Conservation (phyloP, 2,329 filamentous ascomycete species). For the Phoma sp. region DNA sequence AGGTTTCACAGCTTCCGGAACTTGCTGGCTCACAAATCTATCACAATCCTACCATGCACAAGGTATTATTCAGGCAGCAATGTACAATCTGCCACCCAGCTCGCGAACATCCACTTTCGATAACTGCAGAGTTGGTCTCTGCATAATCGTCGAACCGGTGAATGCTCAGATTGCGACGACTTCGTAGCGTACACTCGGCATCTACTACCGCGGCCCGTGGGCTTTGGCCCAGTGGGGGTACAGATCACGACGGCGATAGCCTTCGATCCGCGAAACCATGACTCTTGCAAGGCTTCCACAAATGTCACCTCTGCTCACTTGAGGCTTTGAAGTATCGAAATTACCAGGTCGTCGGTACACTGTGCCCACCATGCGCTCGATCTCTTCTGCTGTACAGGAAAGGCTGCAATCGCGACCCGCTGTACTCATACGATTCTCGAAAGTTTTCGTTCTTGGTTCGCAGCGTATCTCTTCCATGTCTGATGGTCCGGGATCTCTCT, state of each 20-base stretch:
- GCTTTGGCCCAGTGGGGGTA: conserved; percentile 1
- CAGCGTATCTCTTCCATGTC: not conserved
- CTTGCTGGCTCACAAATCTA: not conserved
- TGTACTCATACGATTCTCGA: conserved; percentile 2
- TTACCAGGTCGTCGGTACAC: conserved; percentile 14
- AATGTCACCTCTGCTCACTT: conserved; percentile 8
- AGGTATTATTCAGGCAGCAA: not conserved
- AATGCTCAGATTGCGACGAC: not conserved
- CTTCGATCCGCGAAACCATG: conserved; percentile 8
- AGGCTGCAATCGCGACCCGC: conserved; percentile 11
- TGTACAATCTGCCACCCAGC: not conserved
- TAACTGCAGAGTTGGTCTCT: not conserved
- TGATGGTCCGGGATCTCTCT: not conserved
- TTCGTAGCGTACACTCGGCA: not conserved
- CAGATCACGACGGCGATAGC: conserved; percentile 5
- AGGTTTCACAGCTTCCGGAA: conserved; percentile 2
- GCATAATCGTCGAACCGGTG: not conserved
- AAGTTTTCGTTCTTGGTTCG: not conserved
- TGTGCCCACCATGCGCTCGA: conserved; percentile 1
- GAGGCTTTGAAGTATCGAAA: conserved; percentile 15
- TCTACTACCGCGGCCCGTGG: conserved; percentile 8
- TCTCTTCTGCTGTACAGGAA: conserved; percentile 2
- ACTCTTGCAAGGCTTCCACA: conserved; percentile 5
- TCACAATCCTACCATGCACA: not conserved
- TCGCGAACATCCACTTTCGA: not conserved